These are phyloP conservation scores for Hericium coralloides DNA, from an alignment of 768 basidiomycete genomes.

Conservation along the genomic window DNA sequence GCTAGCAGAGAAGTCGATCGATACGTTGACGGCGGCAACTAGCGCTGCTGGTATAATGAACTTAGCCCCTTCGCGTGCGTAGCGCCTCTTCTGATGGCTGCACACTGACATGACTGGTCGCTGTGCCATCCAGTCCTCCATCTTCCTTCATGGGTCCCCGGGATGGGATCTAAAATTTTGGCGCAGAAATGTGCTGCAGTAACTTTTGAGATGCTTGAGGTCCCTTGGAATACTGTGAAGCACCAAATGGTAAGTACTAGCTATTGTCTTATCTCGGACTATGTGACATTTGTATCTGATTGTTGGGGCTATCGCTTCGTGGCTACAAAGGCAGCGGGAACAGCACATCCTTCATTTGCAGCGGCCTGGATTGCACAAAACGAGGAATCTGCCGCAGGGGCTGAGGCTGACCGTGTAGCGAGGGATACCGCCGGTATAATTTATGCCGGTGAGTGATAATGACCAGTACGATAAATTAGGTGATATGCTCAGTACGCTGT, in stretches of 20 bases:
- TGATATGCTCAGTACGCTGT: too few relatives aligned
- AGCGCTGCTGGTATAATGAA: not conserved
- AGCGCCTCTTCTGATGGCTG: not conserved
- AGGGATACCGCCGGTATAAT: too few relatives aligned
- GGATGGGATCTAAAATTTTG: not conserved
- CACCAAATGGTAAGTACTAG: not conserved
- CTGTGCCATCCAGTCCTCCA: not conserved
- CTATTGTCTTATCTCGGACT: too few relatives aligned
- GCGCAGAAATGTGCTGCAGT: not conserved
- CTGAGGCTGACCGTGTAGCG: too few relatives aligned
- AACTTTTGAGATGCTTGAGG: not conserved
- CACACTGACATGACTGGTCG: not conserved
- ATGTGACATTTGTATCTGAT: too few relatives aligned
- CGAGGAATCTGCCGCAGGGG: too few relatives aligned
- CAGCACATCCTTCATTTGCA: too few relatives aligned
- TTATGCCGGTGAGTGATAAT: too few relatives aligned
- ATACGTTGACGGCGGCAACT: not conserved
- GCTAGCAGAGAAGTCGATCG: not conserved
- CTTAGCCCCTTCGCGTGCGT: not conserved
- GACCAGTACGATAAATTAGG: too few relatives aligned
- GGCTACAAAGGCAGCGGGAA: too few relatives aligned
- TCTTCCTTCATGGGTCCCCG: not conserved
- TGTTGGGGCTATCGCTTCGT: too few relatives aligned
- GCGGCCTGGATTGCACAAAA: too few relatives aligned
- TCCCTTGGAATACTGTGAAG: not conserved